These are phyloP conservation scores for Nyssa sinensis DNA, from an alignment of 148 eudicot genomes.

Conservation along the genomic window DNA sequence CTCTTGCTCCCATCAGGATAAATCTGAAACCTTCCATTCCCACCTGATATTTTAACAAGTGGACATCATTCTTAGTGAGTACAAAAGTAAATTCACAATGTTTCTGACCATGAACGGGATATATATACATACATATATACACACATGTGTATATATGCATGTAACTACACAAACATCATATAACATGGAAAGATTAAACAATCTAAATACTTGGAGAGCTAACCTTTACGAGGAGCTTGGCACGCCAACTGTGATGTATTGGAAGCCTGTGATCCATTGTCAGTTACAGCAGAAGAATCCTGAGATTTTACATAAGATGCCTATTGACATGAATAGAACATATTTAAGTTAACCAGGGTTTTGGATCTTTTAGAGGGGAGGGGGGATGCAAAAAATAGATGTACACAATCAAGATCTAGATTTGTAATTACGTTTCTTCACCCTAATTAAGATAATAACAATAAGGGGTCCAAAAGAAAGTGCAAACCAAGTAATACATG, in stretches of 20 bases:
- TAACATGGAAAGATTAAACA: not conserved
- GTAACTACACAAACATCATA: too few species aligned
- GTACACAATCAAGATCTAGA: not conserved
- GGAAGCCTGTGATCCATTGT: slow-evolving; percentile 52
- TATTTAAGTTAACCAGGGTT: not conserved
- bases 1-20: not conserved
- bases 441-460: not conserved
- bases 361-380: not conserved
- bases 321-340: slow-evolving; percentile 28
- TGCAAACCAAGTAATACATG: too few species aligned
- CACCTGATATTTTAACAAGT: not conserved
- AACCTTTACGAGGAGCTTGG: slow-evolving; percentile 53
- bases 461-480: not conserved
- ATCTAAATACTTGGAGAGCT: slow-evolving; percentile 10
- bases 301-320: slow-evolving; percentile 54
- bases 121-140: too few species aligned
- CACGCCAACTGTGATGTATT: slow-evolving; percentile 45
- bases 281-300: slow-evolving; percentile 46
- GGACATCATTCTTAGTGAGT: not conserved
- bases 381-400: not conserved
- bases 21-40: not conserved
- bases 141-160: too few species aligned
- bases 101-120: not conserved
- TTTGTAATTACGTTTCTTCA: not conserved
- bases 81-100: not conserved